Conservation (phyloP, 139 green algal genomes). For the Pseudopediastrum boryanum region DNA sequence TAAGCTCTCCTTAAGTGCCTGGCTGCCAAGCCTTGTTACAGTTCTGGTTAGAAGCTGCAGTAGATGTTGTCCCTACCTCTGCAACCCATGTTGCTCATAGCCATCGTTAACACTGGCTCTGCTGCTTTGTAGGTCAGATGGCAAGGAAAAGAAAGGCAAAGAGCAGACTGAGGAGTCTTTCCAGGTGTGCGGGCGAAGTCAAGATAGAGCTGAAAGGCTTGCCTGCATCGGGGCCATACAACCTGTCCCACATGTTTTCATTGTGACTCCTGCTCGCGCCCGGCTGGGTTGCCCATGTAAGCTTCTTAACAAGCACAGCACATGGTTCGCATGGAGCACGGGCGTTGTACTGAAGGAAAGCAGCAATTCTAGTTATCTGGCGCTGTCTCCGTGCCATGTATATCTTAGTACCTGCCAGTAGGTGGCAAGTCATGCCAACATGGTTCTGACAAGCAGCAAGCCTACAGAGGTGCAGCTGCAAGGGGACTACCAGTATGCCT, state of each 20-base stretch:
- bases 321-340: too few relatives aligned
- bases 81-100: neutral
- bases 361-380: too few relatives aligned
- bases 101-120: neutral
- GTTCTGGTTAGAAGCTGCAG: neutral
- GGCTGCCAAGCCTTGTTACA: neutral
- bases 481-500: neutral
- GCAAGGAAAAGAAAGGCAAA: slow-evolving; percentile 15
- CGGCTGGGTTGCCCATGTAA: neutral
- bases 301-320: neutral
- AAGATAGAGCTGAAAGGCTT: neutral
- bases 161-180: slow-evolving; percentile 28
- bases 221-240: neutral
- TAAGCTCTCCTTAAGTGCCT: neutral
- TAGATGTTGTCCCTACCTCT: neutral
- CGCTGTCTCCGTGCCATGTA: too few relatives aligned
- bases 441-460: slow-evolving; percentile 2
- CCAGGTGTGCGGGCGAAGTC: neutral
- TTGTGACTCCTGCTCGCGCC: too few relatives aligned
- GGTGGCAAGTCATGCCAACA: neutral
- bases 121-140: slow-evolving; percentile 25
- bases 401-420: neutral
- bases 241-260: neutral
- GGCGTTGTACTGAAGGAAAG: too few relatives aligned
- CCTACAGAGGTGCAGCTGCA: neutral